A percentile compares a stretch with the other conserved stretches of the same genome.
These are phyloP conservation scores for Xylariaceae sp. DNA, from an alignment of 2,329 filamentous ascomycete genomes.

Conservation along the genomic window DNA sequence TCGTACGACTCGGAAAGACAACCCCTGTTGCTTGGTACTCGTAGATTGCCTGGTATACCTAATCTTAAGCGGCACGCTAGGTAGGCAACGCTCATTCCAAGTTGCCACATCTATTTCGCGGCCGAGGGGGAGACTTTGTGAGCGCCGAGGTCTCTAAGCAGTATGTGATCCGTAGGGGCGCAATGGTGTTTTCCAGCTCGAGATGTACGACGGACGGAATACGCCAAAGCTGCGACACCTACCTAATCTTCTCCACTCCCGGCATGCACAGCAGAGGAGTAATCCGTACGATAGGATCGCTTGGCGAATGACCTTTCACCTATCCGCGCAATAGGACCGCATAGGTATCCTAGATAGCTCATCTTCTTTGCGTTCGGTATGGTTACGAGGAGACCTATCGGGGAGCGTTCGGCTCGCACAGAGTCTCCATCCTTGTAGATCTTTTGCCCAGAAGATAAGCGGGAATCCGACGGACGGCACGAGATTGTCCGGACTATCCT, in stretches of 20 bases:
- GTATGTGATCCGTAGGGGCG: neutral
- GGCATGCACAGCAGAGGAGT: neutral
- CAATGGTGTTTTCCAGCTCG: neutral
- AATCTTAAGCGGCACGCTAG: neutral
- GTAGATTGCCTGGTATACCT: neutral
- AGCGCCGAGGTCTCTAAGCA: neutral
- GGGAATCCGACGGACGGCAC: neutral
- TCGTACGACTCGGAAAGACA: neutral
- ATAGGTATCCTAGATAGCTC: constrained; percentile 1
- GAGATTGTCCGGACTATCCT: neutral
- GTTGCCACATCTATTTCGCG: neutral
- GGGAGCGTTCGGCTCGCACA: constrained; percentile 5
- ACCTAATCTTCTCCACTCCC: neutral
- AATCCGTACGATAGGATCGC: constrained; percentile 1
- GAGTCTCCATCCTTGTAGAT: constrained; percentile 5
- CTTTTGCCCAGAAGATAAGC: neutral
- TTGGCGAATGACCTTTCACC: neutral
- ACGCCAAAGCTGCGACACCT: neutral
- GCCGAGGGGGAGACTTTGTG: neutral
- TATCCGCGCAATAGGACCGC: constrained; percentile 1
- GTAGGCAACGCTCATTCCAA: neutral
- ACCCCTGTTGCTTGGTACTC: neutral
- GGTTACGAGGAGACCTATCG: constrained; percentile 9
- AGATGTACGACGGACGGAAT: neutral
- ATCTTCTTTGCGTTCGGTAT: constrained; percentile 4